These are phyloP conservation scores for Sclerotinia sclerotiorum DNA, from an alignment of 2,329 filamentous ascomycete species.

Conservation along the genomic window DNA sequence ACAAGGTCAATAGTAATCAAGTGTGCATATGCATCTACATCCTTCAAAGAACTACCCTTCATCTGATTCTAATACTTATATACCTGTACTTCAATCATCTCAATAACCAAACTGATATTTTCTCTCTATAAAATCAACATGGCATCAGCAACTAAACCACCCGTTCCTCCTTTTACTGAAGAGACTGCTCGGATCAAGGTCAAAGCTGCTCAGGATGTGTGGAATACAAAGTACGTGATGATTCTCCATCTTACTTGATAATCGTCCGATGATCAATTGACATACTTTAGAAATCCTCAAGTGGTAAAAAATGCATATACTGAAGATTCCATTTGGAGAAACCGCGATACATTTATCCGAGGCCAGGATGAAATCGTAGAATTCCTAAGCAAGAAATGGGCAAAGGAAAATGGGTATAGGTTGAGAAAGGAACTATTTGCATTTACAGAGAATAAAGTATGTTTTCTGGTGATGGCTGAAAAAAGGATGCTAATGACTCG, in stretches of 20 bases:
- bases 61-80: neutral
- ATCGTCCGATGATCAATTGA: neutral
- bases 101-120: neutral
- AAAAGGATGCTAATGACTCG: neutral
- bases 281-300: constrained; percentile 57
- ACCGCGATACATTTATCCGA: constrained; percentile 66
- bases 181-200: constrained; percentile 74
- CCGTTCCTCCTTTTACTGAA: constrained; percentile 71
- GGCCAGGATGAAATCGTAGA: constrained; percentile 66
- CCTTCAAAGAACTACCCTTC: constrained; percentile 1
- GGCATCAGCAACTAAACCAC: constrained; percentile 40
- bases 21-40: neutral
- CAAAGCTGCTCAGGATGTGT: constrained; percentile 78
- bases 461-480: neutral
- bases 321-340: constrained; percentile 75
- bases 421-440: constrained; percentile 83
- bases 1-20: neutral
- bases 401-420: constrained; percentile 66
- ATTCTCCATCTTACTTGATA: neutral
- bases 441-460: constrained; percentile 64
- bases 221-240: constrained; percentile 69
- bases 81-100: neutral
- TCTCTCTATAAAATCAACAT: neutral
- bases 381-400: constrained; percentile 74
- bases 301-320: constrained; percentile 73